These are phyloP conservation scores for Groenewaldozyma salmanticensis DNA, from an alignment of 805 yeast species.

Conservation along the genomic window DNA sequence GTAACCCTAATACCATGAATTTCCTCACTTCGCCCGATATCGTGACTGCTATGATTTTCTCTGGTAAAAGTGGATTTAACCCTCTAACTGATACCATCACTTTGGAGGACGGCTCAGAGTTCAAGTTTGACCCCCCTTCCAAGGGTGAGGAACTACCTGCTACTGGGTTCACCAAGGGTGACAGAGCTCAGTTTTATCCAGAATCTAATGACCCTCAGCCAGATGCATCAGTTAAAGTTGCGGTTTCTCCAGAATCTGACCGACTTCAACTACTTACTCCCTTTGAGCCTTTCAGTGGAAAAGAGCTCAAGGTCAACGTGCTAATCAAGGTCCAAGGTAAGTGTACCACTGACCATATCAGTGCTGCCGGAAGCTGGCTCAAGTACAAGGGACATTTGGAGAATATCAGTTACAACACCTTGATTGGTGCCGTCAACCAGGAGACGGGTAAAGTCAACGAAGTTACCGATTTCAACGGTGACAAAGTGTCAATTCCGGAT, in stretches of 20 bases:
- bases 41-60: constrained; percentile 93
- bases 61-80: constrained; percentile 87
- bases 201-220: constrained; percentile 52
- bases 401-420: constrained; percentile 87
- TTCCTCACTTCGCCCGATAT: constrained; percentile 98
- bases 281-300: constrained; percentile 75
- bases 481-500: constrained; percentile 77
- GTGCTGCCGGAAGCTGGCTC: constrained; percentile 98
- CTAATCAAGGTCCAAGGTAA: constrained; percentile 91
- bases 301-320: constrained; percentile 69
- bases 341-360: constrained; percentile 97
- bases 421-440: constrained; percentile 93
- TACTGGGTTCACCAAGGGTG: constrained; percentile 64
- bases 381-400: constrained; percentile 97
- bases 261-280: constrained; percentile 83
- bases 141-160: constrained; percentile 75
- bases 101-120: constrained; percentile 52
- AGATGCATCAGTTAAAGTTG: constrained; percentile 46
- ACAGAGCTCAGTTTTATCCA: constrained; percentile 64
- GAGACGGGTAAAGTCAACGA: constrained; percentile 94
- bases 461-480: constrained; percentile 80
- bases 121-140: constrained; percentile 70
- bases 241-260: constrained; percentile 80
- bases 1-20: constrained; percentile 95
- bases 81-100: constrained; percentile 82